Conservation (phyloP, 2,329 filamentous ascomycete genomes). For the Phialophora chinensis region DNA sequence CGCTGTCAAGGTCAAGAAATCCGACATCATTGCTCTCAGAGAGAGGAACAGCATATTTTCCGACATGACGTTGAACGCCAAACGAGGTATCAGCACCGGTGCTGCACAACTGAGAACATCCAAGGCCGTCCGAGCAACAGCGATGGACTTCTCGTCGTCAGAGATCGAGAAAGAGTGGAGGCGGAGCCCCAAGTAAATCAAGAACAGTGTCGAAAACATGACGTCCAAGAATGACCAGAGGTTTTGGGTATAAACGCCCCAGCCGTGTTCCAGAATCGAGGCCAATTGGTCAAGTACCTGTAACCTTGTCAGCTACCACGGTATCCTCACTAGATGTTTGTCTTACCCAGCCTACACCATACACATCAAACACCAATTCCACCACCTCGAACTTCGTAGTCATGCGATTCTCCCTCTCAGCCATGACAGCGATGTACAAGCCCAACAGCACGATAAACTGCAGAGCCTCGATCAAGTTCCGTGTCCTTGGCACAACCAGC, state of each 20-base stretch:
- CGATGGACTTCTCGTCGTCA: constrained; percentile 24
- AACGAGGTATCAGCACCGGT: constrained; percentile 75
- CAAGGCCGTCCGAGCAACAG: constrained; percentile 31
- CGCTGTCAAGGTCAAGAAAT: constrained; percentile 78
- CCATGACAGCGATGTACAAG: constrained; percentile 76
- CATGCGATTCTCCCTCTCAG: constrained; percentile 63
- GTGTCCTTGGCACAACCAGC: constrained; percentile 77
- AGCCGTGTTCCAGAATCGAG: constrained; percentile 75
- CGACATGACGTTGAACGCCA: constrained; percentile 82
- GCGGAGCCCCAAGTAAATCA: constrained; percentile 70
- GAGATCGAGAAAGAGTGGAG: constrained; percentile 45
- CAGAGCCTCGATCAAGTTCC: constrained; percentile 74
- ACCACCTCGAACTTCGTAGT: constrained; percentile 55
- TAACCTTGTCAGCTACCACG: not conserved
- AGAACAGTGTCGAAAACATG: constrained; percentile 74
- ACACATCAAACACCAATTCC: constrained; percentile 74
- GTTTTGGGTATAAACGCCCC: constrained; percentile 85
- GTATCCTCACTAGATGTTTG: not conserved
- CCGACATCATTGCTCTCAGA: constrained; percentile 80
- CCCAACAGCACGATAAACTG: constrained; percentile 74
- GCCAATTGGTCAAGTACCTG: constrained; percentile 71
- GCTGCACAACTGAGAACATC: constrained; percentile 72
- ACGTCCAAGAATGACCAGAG: constrained; percentile 88
- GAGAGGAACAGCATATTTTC: constrained; percentile 85
- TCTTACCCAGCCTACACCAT: constrained; percentile 74